phyloP scores from a whole-genome alignment of 768 basidiomycete species.

The Boletus eberwhitei region DNA sequence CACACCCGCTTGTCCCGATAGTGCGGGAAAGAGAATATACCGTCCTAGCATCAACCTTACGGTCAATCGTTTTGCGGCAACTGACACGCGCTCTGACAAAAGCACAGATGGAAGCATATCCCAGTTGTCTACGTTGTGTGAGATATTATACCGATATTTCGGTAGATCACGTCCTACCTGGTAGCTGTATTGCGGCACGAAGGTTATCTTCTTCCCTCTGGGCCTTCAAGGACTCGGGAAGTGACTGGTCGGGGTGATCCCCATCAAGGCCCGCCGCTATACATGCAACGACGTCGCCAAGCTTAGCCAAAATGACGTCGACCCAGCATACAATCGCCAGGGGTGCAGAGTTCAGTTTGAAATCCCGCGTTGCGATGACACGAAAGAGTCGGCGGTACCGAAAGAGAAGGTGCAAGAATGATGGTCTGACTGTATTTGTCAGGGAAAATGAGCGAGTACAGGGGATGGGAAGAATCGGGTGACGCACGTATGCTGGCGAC shows the following conservation, averaged over 20 bases:
- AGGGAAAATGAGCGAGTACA: constrained; percentile 6
- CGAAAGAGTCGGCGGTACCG: constrained; percentile 50
- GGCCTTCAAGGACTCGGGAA: constrained; percentile 30
- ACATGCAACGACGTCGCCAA: constrained; percentile 39
- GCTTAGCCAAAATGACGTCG: constrained; percentile 54
- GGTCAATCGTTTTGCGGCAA: constrained; percentile 58
- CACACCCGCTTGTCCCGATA: constrained; percentile 11
- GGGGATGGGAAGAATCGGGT: not conserved
- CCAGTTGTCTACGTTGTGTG: constrained; percentile 48
- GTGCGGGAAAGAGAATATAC: constrained; percentile 49
- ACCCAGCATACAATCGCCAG: constrained; percentile 58
- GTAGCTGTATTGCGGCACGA: constrained; percentile 64
- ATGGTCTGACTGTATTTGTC: constrained; percentile 27
- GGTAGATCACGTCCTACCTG: constrained; percentile 39
- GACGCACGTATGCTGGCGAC: constrained; percentile 23
- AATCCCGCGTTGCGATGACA: constrained; percentile 36
- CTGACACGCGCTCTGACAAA: constrained; percentile 49
- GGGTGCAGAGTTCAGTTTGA: constrained; percentile 20
- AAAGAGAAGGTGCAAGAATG: constrained; percentile 43
- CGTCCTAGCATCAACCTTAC: constrained; percentile 53
- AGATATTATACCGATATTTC: constrained; percentile 3
- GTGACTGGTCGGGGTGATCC: constrained; percentile 8
- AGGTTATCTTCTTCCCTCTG: constrained; percentile 51
- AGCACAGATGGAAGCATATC: constrained; percentile 42
- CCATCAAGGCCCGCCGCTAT: constrained; percentile 28